phyloP scores from a whole-genome alignment of 225 moss, liverwort and hornwort species.

The Climacium dendroides region DNA sequence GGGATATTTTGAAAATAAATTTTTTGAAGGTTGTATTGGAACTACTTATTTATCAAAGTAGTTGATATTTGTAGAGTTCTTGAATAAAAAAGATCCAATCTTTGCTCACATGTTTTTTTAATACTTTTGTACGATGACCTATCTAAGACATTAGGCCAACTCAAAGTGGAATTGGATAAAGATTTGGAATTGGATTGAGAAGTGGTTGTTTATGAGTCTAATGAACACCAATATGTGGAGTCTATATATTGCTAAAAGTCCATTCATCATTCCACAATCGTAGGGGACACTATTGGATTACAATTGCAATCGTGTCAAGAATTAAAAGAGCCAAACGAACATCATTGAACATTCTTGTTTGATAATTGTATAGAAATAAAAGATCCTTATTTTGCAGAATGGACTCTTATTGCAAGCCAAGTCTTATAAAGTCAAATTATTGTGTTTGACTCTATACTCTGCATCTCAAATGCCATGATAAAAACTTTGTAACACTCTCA shows the following conservation, averaged over 20 bases:
- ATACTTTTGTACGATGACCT: neutral
- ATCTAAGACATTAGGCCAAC: fast-evolving
- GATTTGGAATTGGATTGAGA: neutral
- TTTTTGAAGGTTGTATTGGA: neutral
- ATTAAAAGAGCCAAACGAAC: neutral
- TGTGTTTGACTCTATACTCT: too few species aligned
- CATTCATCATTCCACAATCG: neutral
- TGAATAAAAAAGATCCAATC: neutral
- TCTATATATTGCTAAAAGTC: neutral
- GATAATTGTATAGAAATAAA: neutral
- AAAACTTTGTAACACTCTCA: too few species aligned
- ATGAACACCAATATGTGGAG: fast-evolving
- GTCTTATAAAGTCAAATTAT: too few species aligned
- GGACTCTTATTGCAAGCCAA: too few species aligned
- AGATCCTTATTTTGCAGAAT: neutral
- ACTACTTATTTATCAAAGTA: neutral
- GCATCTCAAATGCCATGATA: too few species aligned
- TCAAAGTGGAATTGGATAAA: neutral
- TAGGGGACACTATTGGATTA: neutral
- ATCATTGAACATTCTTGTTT: neutral
- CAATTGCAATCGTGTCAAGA: fast-evolving
- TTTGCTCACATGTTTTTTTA: neutral
- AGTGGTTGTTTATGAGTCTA: neutral
- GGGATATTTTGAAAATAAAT: neutral
- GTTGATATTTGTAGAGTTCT: neutral